These are phyloP conservation scores for Agapanthus africanus DNA, from an alignment of 106 monocot species.

Conservation along the genomic window DNA sequence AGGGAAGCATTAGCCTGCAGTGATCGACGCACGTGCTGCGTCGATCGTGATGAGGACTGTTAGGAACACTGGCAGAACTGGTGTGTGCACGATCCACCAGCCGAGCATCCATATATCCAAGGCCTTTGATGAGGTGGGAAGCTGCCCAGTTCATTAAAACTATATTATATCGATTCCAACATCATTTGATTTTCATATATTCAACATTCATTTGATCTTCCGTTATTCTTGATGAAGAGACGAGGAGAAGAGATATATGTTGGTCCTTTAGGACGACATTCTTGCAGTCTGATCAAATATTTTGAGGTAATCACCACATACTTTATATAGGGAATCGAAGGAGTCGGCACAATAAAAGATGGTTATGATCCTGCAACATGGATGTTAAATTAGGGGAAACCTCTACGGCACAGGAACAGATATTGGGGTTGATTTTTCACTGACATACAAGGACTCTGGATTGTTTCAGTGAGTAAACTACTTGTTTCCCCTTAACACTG, in stretches of 20 bases:
- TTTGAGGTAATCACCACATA: conserved; percentile 37
- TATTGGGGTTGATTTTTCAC: conserved; percentile 30
- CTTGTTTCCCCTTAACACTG: background rate
- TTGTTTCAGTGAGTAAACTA: conserved; percentile 23
- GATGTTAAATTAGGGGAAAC: conserved; percentile 45
- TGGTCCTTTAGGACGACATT: conserved; percentile 55
- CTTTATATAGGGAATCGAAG: conserved; percentile 19
- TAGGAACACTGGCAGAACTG: conserved; percentile 86
- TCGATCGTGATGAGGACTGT: conserved; percentile 94
- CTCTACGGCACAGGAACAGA: conserved; percentile 26
- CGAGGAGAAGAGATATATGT: conserved; percentile 87
- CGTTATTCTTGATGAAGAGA: conserved; percentile 74
- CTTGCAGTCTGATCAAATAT: conserved; percentile 54
- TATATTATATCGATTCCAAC: too few relatives aligned
- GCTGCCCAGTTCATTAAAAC: background rate
- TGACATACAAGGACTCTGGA: conserved; percentile 34
- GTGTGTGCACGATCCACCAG: conserved; percentile 89
- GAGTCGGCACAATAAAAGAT: conserved; percentile 33
- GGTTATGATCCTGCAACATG: conserved; percentile 46
- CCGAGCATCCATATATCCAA: conserved; percentile 93
- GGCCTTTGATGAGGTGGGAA: conserved; percentile 82
- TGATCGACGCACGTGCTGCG: conserved; percentile 83
- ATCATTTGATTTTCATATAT: too few relatives aligned
- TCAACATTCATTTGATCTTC: background rate
- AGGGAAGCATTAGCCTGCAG: conserved; percentile 67